These are phyloP conservation scores for Chalciporus chontae DNA, from an alignment of 768 basidiomycete genomes.

Conservation along the genomic window DNA sequence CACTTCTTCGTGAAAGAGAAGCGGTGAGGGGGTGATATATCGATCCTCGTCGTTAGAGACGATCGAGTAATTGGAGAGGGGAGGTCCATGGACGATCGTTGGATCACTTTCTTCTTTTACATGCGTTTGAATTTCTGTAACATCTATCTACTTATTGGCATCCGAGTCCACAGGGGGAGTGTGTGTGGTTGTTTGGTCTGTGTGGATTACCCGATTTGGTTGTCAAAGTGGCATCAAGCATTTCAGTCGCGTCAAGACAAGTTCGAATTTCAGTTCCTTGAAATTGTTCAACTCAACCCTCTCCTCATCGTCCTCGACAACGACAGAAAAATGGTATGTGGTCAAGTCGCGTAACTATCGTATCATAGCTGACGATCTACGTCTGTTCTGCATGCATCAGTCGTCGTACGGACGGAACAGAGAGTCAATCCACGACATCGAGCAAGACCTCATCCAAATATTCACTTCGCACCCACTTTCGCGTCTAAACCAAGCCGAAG, in stretches of 20 bases:
- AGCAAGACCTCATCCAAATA: slow-evolving; percentile 62
- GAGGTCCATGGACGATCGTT: not conserved
- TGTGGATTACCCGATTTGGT: not conserved
- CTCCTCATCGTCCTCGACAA: slow-evolving; percentile 1
- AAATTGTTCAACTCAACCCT: slow-evolving; percentile 5
- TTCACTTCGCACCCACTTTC: slow-evolving; percentile 64
- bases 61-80: no score
- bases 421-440: slow-evolving; percentile 69
- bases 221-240: not conserved
- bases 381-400: slow-evolving; percentile 11
- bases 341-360: slow-evolving; percentile 7
- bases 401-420: slow-evolving; percentile 54
- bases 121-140: not conserved
- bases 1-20: slow-evolving; percentile 89
- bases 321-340: slow-evolving; percentile 24
- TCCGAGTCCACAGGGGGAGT: not conserved
- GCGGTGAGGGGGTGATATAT: slow-evolving; percentile 17
- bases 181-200: not conserved
- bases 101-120: not conserved
- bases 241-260: not conserved
- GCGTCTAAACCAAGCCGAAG: slow-evolving; percentile 53
- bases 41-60: no score
- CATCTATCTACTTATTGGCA: no score
- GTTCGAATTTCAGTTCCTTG: not conserved
- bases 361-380: slow-evolving; percentile 1